These are phyloP conservation scores for Phlebopus sp. DNA, from an alignment of 1,284 basidiomycete genomes.

Conservation along the genomic window DNA sequence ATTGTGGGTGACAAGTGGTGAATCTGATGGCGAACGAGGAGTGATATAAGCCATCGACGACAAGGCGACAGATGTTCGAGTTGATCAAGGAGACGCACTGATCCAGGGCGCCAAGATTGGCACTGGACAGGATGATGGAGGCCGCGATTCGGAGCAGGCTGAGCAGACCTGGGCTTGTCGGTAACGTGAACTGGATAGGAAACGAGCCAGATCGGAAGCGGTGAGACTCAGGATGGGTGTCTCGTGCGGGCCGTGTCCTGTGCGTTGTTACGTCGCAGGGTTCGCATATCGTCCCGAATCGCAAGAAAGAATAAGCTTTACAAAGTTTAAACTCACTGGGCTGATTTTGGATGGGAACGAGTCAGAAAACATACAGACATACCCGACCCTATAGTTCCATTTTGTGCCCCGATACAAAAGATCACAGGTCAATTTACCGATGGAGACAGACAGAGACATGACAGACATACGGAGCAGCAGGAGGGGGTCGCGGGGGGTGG, in stretches of 20 bases:
- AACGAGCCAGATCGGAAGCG: no score
- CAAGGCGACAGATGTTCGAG: no score
- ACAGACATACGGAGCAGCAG: no score
- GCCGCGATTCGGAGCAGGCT: background rate
- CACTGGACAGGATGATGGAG: constrained; percentile 1
- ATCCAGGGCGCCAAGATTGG: constrained; percentile 15
- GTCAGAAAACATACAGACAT: constrained; percentile 8
- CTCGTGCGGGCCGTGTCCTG: background rate
- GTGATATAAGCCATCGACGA: constrained; percentile 16
- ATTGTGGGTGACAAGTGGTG: constrained; percentile 7
- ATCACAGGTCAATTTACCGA: background rate
- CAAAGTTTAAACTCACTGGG: constrained; percentile 7
- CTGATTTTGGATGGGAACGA: constrained; percentile 13
- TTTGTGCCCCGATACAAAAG: background rate
- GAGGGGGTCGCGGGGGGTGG: no score
- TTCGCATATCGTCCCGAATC: background rate
- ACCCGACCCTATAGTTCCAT: background rate
- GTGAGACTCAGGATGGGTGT: no score
- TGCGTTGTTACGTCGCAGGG: background rate
- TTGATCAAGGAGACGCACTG: no score
- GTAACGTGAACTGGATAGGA: no score
- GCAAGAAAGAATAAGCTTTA: background rate
- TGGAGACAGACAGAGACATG: background rate
- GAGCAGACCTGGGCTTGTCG: no score
- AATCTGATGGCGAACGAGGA: constrained; percentile 9